These are phyloP conservation scores for Gelatoporia subvermispora DNA, from an alignment of 768 basidiomycete species.

Conservation along the genomic window DNA sequence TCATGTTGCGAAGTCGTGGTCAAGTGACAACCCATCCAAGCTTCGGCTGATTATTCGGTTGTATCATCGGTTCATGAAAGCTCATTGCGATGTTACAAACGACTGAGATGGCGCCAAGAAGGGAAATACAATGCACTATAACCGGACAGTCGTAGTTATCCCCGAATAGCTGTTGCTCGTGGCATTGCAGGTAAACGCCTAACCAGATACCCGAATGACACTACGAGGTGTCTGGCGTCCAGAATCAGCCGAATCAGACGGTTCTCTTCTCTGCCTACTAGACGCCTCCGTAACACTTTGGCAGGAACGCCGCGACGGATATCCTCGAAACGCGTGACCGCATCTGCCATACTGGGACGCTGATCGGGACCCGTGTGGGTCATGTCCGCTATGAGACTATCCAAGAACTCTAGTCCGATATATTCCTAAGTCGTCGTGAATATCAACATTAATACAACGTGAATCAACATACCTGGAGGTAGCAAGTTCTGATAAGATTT, in stretches of 20 bases:
- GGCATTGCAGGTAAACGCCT: no score
- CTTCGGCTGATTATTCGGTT: no score
- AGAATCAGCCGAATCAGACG: not conserved
- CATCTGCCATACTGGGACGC: slow-evolving; percentile 21
- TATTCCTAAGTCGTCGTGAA: not conserved
- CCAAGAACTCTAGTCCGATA: slow-evolving; percentile 20
- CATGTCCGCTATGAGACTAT: slow-evolving; percentile 23
- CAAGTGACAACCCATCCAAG: no score
- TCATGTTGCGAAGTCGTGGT: no score
- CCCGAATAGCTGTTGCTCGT: no score
- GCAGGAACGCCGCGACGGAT: slow-evolving; percentile 1
- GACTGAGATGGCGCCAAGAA: no score
- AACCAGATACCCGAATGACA: no score
- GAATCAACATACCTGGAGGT: slow-evolving; percentile 1
- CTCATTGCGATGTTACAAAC: no score
- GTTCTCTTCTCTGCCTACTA: slow-evolving; percentile 1
- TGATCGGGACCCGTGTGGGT: slow-evolving; percentile 15
- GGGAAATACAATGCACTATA: no score
- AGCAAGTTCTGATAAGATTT: slow-evolving; percentile 8
- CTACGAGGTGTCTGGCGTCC: not conserved
- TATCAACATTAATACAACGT: not conserved
- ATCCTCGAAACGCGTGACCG: slow-evolving; percentile 9
- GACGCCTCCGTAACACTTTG: slow-evolving; percentile 27
- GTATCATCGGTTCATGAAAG: no score
- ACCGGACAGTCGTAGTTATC: no score